A percentile compares a stretch with the other conserved stretches of the same genome.
These are phyloP conservation scores for Chloropicon primus DNA, from an alignment of 139 green algal genomes.

Conservation along the genomic window DNA sequence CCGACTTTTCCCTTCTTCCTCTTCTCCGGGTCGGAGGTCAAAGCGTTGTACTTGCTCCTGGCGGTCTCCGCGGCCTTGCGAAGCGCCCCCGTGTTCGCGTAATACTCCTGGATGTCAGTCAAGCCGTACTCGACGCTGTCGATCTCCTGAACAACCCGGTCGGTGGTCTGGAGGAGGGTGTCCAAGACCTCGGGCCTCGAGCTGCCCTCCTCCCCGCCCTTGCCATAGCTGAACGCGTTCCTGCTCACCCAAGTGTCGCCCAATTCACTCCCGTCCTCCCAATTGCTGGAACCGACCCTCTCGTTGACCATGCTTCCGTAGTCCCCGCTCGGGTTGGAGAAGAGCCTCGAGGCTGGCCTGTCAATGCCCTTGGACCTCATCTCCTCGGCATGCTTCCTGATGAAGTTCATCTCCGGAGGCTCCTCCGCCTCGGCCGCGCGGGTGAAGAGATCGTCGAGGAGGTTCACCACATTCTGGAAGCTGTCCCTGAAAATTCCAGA, in stretches of 20 bases:
- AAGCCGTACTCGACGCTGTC: slow-evolving; percentile 97
- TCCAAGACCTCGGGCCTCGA: slow-evolving; percentile 61
- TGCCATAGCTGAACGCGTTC: slow-evolving; percentile 91
- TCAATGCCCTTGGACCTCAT: slow-evolving; percentile 42
- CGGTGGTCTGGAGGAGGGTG: slow-evolving; percentile 62
- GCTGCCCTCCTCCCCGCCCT: slow-evolving; percentile 20
- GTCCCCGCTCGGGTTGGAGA: slow-evolving; percentile 84
- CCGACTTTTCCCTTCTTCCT: slow-evolving; percentile 14
- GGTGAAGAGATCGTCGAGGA: slow-evolving; percentile 90
- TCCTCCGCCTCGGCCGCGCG: slow-evolving; percentile 41
- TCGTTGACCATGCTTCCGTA: slow-evolving; percentile 99
- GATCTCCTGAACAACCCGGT: slow-evolving; percentile 75
- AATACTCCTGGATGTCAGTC: slow-evolving; percentile 97
- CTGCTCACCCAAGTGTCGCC: slow-evolving; percentile 85
- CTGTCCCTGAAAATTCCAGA: slow-evolving; percentile 87
- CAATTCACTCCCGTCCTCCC: slow-evolving; percentile 71
- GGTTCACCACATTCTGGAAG: slow-evolving; percentile 56
- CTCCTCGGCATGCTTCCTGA: slow-evolving; percentile 72
- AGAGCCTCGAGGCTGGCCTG: slow-evolving; percentile 59
- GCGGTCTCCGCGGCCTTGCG: slow-evolving; percentile 61
- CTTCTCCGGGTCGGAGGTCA: too few species aligned
- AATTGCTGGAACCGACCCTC: slow-evolving; percentile 65
- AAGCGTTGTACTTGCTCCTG: too few species aligned
- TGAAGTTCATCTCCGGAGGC: slow-evolving; percentile 69
- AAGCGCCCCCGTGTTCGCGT: slow-evolving; percentile 84